phyloP scores from a whole-genome alignment of 208 protist species.

The Trypanosomatidae sp. region DNA sequence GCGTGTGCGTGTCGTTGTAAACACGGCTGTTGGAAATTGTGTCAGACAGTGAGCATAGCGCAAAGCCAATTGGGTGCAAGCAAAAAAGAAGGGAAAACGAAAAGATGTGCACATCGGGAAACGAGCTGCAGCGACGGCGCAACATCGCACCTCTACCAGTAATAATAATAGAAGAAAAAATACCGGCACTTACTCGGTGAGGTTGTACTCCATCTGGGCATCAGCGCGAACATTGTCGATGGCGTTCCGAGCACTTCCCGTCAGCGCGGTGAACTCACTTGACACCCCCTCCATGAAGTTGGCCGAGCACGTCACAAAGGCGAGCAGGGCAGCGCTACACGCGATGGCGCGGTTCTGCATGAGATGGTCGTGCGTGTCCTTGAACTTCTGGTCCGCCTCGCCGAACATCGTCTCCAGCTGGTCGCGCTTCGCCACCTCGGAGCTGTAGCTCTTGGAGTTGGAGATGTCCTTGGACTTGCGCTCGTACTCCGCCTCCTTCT shows the following conservation, averaged over 20 bases:
- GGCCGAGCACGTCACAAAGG: slow-evolving; percentile 34
- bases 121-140: too few relatives aligned
- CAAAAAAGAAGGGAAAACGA: too few relatives aligned
- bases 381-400: slow-evolving; percentile 39
- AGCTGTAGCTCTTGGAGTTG: slow-evolving; percentile 42
- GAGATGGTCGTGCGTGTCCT: slow-evolving; percentile 40
- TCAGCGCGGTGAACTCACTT: slow-evolving; percentile 23
- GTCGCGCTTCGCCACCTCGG: slow-evolving; percentile 47
- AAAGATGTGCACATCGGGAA: too few relatives aligned
- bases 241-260: slow-evolving; percentile 6
- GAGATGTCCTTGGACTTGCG: slow-evolving; percentile 55
- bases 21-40: too few relatives aligned
- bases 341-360: slow-evolving; percentile 23
- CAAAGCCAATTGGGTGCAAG: too few relatives aligned
- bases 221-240: slow-evolving; percentile 1
- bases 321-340: slow-evolving; percentile 17
- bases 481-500: slow-evolving; percentile 49
- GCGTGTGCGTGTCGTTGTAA: too few relatives aligned
- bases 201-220: slow-evolving; percentile 12
- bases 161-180: too few relatives aligned
- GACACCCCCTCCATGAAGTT: slow-evolving; percentile 26
- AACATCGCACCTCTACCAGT: too few relatives aligned
- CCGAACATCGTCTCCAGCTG: slow-evolving; percentile 35
- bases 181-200: neutral
- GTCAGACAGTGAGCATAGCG: too few relatives aligned